Evolutionary conservation across 495 filamentous ascomycete species (phyloP).

Genomic region (Penicillium macrosclerotiorum): DNA sequence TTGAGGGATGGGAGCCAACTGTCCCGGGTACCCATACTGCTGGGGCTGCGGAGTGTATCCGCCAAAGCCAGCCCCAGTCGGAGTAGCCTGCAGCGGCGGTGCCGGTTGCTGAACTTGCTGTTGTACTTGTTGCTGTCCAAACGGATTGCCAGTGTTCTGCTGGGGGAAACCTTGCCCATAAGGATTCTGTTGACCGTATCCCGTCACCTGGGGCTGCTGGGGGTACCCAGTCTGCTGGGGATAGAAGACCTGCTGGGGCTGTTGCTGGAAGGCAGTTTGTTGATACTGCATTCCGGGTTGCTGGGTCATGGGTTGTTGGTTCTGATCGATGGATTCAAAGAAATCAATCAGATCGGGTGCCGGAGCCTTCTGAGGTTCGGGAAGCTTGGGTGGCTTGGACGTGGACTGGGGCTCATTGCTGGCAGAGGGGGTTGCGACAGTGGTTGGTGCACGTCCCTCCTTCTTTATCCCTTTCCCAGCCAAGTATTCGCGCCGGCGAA

Average conservation of each 20-base stretch:
- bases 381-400: constrained; percentile 13
- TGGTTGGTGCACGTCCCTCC: constrained; percentile 20
- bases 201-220: constrained; percentile 36
- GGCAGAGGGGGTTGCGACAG: constrained; percentile 16
- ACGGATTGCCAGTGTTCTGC: constrained; percentile 49
- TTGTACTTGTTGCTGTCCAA: constrained; percentile 47
- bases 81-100: constrained; percentile 55
- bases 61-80: constrained; percentile 84
- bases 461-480: constrained; percentile 69
- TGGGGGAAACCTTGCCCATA: constrained; percentile 47
- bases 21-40: constrained; percentile 45
- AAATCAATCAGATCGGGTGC: constrained; percentile 93
- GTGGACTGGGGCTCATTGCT: constrained; percentile 27
- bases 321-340: constrained; percentile 95
- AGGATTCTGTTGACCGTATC: constrained; percentile 14
- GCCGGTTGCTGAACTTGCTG: constrained; percentile 7
- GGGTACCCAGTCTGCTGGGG: constrained; percentile 32
- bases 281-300: constrained; percentile 45
- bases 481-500: constrained; percentile 87
- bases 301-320: constrained; percentile 67
- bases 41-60: constrained; percentile 73
- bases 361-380: constrained; percentile 49
- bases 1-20: constrained; percentile 63
- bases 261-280: constrained; percentile 44
- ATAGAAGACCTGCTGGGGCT: constrained; percentile 35